phyloP scores from a whole-genome alignment of 1,284 basidiomycete species.

The Cutaneotrichosporon cavernicola region DNA sequence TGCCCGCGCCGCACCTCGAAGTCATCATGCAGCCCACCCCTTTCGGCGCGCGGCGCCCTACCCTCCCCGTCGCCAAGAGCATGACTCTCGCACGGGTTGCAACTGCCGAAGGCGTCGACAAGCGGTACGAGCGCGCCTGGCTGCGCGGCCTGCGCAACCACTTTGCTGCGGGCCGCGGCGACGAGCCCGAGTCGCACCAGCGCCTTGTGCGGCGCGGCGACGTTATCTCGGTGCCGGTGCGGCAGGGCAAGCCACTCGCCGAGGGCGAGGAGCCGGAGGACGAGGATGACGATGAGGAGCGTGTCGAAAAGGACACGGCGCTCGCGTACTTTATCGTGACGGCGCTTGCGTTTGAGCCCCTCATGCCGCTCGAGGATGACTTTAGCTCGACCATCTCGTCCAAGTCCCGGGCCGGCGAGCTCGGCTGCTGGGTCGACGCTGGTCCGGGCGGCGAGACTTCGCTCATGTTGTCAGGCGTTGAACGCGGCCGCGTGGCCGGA shows the following conservation, averaged over 20 bases:
- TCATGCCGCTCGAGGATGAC: slow-evolving; percentile 49
- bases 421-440: slow-evolving; percentile 84
- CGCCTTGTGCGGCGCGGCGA: slow-evolving; percentile 77
- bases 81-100: slow-evolving; percentile 81
- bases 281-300: slow-evolving; percentile 41
- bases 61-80: slow-evolving; percentile 68
- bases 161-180: slow-evolving; percentile 59
- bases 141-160: slow-evolving; percentile 66
- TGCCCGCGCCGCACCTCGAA: slow-evolving; percentile 17
- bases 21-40: slow-evolving; percentile 49
- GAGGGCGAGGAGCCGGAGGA: slow-evolving; percentile 46
- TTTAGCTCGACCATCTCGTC: slow-evolving; percentile 53
- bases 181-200: slow-evolving; percentile 28
- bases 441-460: slow-evolving; percentile 61
- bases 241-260: slow-evolving; percentile 57
- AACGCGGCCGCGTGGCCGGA: slow-evolving; percentile 30
- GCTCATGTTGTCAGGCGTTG: slow-evolving; percentile 57
- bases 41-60: slow-evolving; percentile 55
- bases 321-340: slow-evolving; percentile 76
- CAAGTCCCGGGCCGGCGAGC: slow-evolving; percentile 59
- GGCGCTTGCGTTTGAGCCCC: slow-evolving; percentile 65
- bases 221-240: slow-evolving; percentile 70
- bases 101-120: slow-evolving; percentile 72
- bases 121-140: slow-evolving; percentile 69
- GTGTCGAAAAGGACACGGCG: slow-evolving; percentile 41